Base-by-base conservation (phyloP, 2,329 filamentous ascomycete species). In the Fusarium multiceps region DNA sequence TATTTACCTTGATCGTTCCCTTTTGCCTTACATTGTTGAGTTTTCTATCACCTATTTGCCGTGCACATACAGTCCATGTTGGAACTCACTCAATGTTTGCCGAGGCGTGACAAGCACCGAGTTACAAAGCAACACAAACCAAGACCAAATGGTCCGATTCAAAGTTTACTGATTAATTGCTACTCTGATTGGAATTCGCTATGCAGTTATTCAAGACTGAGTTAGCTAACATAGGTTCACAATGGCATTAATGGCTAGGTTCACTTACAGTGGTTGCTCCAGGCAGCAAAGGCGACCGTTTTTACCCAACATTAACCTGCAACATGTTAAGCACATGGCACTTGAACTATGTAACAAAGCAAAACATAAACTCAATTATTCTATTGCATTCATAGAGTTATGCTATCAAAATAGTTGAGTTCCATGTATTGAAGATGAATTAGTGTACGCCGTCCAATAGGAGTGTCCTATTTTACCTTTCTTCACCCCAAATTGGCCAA, bases 401-500 rank as follows among this genome's bases (percentile, higher is more conserved):
- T 18, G 21, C 23, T 34, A 14, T 12, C 16, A 25, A 23, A 25
- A 25, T 13, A 13, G 9, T 14, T 32, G 14, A 30, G 20, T 46
- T 37, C 3, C 4, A 43, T 46, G 28, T 42, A 16, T 30, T 20
- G 5, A 42, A 25, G 20, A 42, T 30, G 20, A 47, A 45, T 27
- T 32, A 49, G 27, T 49, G 49, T 18, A 27, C n/a, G 21, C 30
- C 18, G 27, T 30, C 55, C 59, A 60, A 66, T 69, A 28, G 50
- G 54, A 45, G 30, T 43, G 21, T 20, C 45, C 43, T 55, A 14
- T 55, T 55, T 55, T 61, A 37, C 37, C 25, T 49, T 61, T 55
- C 43, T 23, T 53, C 20, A 43, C 41, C 46, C 16, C 27, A 66
- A 66, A 51, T 51, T 42, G 48, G 59, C 53, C 60, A 55, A 55